Conservation (phyloP, 257 asterid species). For the Solanum corneliomulleri region DNA sequence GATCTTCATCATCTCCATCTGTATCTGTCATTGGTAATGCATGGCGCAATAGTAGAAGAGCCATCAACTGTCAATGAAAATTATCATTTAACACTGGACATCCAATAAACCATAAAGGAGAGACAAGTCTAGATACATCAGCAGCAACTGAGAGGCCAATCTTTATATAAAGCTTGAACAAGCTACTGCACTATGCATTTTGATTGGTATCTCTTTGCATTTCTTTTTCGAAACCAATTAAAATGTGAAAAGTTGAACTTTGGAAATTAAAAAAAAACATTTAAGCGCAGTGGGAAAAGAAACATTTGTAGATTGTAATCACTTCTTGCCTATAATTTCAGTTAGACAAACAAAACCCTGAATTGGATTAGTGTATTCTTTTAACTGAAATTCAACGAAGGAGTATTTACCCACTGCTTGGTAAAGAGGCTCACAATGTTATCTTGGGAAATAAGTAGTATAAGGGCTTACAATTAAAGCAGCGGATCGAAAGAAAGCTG, state of each 20-base stretch:
- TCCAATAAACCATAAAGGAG: not conserved
- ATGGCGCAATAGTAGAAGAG: conserved; percentile 90
- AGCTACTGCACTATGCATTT: not conserved
- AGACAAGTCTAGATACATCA: not conserved
- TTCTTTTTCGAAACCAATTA: not conserved
- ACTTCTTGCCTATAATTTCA: not conserved
- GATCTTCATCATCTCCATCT: conserved; percentile 66
- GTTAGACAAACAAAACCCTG: not conserved
- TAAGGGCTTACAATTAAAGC: conserved; percentile 70
- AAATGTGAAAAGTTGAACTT: not conserved
- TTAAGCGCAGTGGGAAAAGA: not conserved
- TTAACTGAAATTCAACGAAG: not conserved
- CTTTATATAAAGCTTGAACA: not conserved
- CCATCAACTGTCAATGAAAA: conserved; percentile 61
- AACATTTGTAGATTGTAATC: not conserved
- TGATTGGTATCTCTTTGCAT: not conserved
- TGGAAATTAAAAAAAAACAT: not conserved
- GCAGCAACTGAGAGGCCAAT: not conserved
- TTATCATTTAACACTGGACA: not conserved
- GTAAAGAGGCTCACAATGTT: not conserved
- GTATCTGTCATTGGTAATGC: conserved; percentile 67
- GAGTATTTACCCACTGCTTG: not conserved
- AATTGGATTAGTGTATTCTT: not conserved
- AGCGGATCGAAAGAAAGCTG: conserved; percentile 93
- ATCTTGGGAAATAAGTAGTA: not conserved